phyloP scores from a whole-genome alignment of 148 eudicot genomes.

The Vaccinium vitisidaea region DNA sequence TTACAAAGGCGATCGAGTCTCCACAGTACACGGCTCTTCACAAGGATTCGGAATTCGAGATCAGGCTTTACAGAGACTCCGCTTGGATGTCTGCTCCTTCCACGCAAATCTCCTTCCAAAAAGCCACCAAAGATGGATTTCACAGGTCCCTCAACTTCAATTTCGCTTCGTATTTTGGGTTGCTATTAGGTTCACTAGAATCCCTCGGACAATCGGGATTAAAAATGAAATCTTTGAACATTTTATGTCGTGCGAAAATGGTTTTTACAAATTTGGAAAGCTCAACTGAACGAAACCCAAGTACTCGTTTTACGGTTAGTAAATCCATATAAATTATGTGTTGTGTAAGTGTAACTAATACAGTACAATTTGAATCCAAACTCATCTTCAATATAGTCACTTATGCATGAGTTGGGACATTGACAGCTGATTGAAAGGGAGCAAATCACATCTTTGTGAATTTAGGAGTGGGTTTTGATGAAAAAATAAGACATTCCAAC shows the following conservation, averaged over 20 bases:
- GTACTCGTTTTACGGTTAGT: neutral
- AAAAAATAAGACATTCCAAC: neutral
- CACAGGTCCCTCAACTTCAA: constrained; percentile 52
- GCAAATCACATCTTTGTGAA: too few relatives aligned
- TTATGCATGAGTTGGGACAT: neutral
- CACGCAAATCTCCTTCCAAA: constrained; percentile 55
- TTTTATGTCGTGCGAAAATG: neutral
- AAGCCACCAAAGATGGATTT: constrained; percentile 77
- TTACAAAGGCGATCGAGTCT: constrained; percentile 42
- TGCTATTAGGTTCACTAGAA: neutral
- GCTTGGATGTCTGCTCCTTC: constrained; percentile 71
- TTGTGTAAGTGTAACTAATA: neutral
- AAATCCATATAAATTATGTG: neutral
- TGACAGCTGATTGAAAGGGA: too few relatives aligned
- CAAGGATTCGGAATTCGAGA: constrained; percentile 71
- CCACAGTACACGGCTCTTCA: constrained; percentile 66
- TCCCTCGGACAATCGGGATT: neutral
- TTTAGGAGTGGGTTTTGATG: neutral
- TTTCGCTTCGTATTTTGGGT: neutral
- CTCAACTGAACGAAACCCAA: neutral
- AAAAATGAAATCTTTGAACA: neutral
- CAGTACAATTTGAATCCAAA: too few relatives aligned
- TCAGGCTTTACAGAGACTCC: constrained; percentile 61
- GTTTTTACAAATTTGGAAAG: neutral
- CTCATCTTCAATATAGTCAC: too few relatives aligned